Conservation (phyloP, 2,329 filamentous ascomycete genomes). For the Colletotrichum sp. region DNA sequence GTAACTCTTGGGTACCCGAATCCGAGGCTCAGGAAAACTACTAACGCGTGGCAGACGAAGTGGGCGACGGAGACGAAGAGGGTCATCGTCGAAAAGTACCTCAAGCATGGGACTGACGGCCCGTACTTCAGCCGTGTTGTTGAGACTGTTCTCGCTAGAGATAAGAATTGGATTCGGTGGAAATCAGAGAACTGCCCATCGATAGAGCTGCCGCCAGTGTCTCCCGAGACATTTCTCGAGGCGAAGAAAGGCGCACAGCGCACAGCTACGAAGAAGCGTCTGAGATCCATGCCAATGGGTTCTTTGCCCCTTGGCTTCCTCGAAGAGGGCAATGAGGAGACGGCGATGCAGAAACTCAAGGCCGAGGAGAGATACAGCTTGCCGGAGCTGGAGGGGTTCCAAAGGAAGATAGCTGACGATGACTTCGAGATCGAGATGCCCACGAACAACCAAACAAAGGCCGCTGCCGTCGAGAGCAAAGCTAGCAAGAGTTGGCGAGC, state of each 20-base stretch:
- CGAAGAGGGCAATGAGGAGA: constrained; percentile 63
- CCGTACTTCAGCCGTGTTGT: constrained; percentile 97
- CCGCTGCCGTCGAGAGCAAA: constrained; percentile 69
- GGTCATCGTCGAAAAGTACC: constrained; percentile 79
- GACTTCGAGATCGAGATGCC: constrained; percentile 89
- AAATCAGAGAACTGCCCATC: constrained; percentile 92
- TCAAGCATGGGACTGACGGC: constrained; percentile 81
- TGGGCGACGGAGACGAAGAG: constrained; percentile 84
- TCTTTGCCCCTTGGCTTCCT: constrained; percentile 82
- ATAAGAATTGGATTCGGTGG: constrained; percentile 99
- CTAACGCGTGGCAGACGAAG: constrained; percentile 61
- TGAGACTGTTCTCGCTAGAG: constrained; percentile 90
- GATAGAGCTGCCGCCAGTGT: constrained; percentile 78
- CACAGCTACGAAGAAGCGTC: constrained; percentile 72
- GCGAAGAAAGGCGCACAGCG: constrained; percentile 71
- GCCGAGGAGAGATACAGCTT: constrained; percentile 67
- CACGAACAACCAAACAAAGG: constrained; percentile 62
- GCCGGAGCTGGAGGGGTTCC: constrained; percentile 73
- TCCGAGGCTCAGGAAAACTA: background rate
- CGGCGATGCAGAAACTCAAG: constrained; percentile 71
- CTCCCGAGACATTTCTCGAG: constrained; percentile 70
- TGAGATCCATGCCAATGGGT: constrained; percentile 72
- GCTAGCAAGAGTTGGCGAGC: constrained; percentile 91
- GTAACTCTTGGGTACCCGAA: constrained; percentile 31
- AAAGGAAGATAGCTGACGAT: constrained; percentile 75